Evolutionary conservation across 75 land plant genomes (phyloP), one percentile per base, ranked within the genome.

Genomic region (Gnetum montanum): DNA sequence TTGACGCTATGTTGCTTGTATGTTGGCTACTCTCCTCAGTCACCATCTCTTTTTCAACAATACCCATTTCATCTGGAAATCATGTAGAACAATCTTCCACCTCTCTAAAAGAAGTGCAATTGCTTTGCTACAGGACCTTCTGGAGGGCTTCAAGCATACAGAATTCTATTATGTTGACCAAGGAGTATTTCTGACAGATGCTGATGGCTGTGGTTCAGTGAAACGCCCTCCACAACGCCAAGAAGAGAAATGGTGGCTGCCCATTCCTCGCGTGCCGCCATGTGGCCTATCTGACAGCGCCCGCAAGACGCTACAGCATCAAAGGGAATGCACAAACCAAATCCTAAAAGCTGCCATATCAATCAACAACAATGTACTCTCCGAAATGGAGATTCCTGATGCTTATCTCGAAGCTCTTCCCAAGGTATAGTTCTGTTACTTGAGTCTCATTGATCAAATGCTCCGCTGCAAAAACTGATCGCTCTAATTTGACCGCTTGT

Each of bases 201-300:
- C 49, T 15, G 64, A 66, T 26, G 59, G 65, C 20, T 66, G 44
- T 46, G 34, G 65, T 27, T 53, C 73, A 12, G 69, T 71, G 37
- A 26, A 71, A 10, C 72, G 45, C 45, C 30, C 61, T 12, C 60
- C 76, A 29, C 74, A 64, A 49, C 67, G 82, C 0, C 77, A 84
- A 44, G 88, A 79, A 27, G 90, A 88, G 29, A 88, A 88, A 52
- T 88, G 94, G 94, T 88, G 94, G 94, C 65, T 88, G 4, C 94
- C 94, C 5, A 65, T 75, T 3, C 90, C 85, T 26, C 57, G 75
- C 18, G 88, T 88, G 28, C 94, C 94, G 49, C 58, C 67, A 43
- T 54, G 71, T 28, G 89, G 94, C 7, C 80, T 84, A 7, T 67
- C 30, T 30, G 80, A 80, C 23, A 48, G 59, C 38, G 55, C 73